Evolutionary conservation across 192 early-diverging fungal genomes (phyloP).

Genomic region (Gaertneriomyces sp.): DNA sequence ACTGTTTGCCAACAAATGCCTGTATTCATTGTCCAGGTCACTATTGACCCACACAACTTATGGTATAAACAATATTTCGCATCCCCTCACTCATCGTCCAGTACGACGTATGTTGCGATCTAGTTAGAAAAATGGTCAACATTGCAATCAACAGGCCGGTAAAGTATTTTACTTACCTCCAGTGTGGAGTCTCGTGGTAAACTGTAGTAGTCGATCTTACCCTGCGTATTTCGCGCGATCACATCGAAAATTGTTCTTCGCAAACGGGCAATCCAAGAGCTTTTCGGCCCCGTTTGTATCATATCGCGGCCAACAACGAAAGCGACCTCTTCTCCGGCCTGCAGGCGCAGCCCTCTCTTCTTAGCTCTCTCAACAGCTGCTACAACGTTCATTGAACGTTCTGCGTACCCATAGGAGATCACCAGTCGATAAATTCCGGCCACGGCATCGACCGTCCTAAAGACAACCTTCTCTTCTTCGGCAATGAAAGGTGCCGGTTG

Average conservation of each 20-base stretch:
- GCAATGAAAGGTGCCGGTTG: slow-evolving; percentile 41
- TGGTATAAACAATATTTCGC: neutral
- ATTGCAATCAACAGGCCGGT: neutral
- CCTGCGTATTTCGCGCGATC: slow-evolving; percentile 37
- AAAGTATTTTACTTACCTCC: slow-evolving; percentile 22
- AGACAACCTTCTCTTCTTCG: slow-evolving; percentile 40
- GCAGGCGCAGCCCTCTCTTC: slow-evolving; percentile 38
- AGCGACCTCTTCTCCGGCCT: slow-evolving; percentile 25
- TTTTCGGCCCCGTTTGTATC: slow-evolving; percentile 4
- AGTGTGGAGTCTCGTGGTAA: slow-evolving; percentile 34
- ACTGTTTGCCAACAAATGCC: too few relatives aligned
- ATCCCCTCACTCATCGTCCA: neutral
- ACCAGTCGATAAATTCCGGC: slow-evolving; percentile 44
- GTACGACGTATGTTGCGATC: slow-evolving; percentile 2
- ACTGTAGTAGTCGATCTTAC: slow-evolving; percentile 43
- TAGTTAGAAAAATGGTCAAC: neutral
- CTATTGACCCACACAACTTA: neutral
- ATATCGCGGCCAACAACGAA: slow-evolving; percentile 45
- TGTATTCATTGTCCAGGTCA: too few relatives aligned
- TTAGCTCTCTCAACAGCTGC: slow-evolving; percentile 33
- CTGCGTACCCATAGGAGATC: slow-evolving; percentile 48
- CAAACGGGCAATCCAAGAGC: slow-evolving; percentile 16
- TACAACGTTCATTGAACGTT: slow-evolving; percentile 37
- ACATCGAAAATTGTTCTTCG: slow-evolving; percentile 20
- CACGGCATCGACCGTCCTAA: slow-evolving; percentile 41